Evolutionary conservation across 768 basidiomycete genomes (phyloP), one percentile per base, ranked within the genome.

Genomic region (Pleurotus tuoliensis): DNA sequence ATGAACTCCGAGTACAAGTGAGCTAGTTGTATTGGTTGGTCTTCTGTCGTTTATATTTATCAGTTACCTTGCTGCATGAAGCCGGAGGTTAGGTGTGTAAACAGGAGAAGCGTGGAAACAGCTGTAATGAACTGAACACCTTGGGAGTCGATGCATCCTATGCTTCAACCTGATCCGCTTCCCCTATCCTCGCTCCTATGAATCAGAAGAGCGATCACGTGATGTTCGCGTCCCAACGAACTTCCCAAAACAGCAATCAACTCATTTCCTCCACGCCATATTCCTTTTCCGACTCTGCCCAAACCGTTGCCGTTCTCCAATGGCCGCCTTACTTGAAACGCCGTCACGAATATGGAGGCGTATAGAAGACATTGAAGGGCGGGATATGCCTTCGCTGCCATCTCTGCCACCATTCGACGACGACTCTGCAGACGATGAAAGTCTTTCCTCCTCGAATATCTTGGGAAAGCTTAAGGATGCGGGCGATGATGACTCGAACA

Each of bases 271-370:
- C 30, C 9, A 34, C 30, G 9, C 30, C 30, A 34, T 34, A 34
- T 34, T 3, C 41, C 41, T 8, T 44, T 44, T 44, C 20, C 7
- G 20, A 44, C 13, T 43, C 13, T 43, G 5, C 15, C 15, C 41
- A 15, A 20, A 56, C 38, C 46, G 41, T 3, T 13, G 20, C n/a
- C 41, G 41, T 16, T 11, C 2, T 0, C n/a, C 13, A 44, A 79
- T 81, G 72, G 77, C 84, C 64, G 76, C 76, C 13, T 69, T 82
- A 71, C 76, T 84, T 7, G 91, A 94, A 70, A 94, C 91, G 13
- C 91, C 91, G 0, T 93, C 92, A 22, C 78, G 90, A 44, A 85
- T 94, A 64, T 90, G 87, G 87, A 80, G 91, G 25, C 81, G 92
- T 46, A 92, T 94, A 50, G 83, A 93, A 68, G 86, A 81, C 0